Evolutionary conservation across 176 grass and related monocot genomes (phyloP), one percentile per base, ranked within the genome.

Genomic region (Luzula sylvatica): DNA sequence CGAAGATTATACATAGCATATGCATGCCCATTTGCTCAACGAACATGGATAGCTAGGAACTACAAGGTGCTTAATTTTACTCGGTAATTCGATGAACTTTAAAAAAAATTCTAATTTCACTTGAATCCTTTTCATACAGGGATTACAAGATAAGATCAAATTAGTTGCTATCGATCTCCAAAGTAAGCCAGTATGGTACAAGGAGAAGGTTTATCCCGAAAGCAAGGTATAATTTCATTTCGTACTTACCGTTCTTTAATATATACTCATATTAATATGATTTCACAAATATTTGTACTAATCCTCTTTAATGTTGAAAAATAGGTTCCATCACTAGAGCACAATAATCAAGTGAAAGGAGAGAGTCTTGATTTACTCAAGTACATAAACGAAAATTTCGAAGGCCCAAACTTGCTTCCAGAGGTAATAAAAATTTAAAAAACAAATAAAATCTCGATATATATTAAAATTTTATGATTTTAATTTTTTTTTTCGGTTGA

Each of bases 121-220:
- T 9, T 51, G 13, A 44, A 45, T 32, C 28, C 15, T 70, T 65
- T 58, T 1, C 57, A 44, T 32, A n/a, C 47, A 81, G 77, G 73
- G 83, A 67, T 58, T 87, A 47, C 77, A 81, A 17, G 46, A 77
- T 11, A 60, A 82, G 52, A 77, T 87, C 64, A 56, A 77, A 41
- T 48, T 77, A 21, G 57, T 81, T 41, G 61, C 83, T 3, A 41
- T 81, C 3, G 51, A 77, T 55, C 3, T 94, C 30, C 52, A 69
- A 65, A 70, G 87, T 63, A 75, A 80, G 20, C 87, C 87, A 7
- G 44, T 78, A 30, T 94, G 87, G 88, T 94, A 94, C 65, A 83
- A 83, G 65, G 78, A 83, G 23, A 94, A 82, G 16, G 67, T 79
- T 76, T 82, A 87, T 28, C 19, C 78, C 51, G 44, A 69, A 41